phyloP scores from a whole-genome alignment of 441 rosid species.

The Adansonia madagascariensis region DNA sequence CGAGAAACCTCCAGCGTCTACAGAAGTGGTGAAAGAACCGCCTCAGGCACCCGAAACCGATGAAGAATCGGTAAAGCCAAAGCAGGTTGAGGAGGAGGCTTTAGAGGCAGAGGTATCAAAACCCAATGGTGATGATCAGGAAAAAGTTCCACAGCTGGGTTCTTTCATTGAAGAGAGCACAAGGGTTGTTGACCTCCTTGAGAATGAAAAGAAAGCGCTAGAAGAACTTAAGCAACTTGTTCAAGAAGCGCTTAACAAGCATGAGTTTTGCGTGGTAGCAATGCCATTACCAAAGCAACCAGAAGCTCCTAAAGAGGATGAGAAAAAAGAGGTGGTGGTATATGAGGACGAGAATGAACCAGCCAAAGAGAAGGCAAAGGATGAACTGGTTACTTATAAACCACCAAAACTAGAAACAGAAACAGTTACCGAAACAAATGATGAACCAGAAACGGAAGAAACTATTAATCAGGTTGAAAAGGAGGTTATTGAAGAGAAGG shows the following conservation, averaged over 20 bases:
- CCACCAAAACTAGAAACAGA: slow-evolving; percentile 24
- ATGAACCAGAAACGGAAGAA: slow-evolving; percentile 37
- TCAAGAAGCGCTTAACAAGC: slow-evolving; percentile 59
- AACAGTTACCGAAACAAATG: slow-evolving; percentile 14
- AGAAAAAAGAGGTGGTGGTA: slow-evolving; percentile 19
- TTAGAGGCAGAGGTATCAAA: slow-evolving; percentile 22
- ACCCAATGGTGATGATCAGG: slow-evolving; percentile 22
- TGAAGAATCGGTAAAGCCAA: slow-evolving; percentile 31
- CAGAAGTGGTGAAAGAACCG: slow-evolving; percentile 25
- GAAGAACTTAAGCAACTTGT: slow-evolving; percentile 51
- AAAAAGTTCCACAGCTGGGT: slow-evolving; percentile 26
- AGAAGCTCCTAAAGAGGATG: slow-evolving; percentile 33
- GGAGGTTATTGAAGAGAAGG: slow-evolving; percentile 31
- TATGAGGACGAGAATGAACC: slow-evolving; percentile 27
- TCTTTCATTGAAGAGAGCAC: slow-evolving; percentile 59
- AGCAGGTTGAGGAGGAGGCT: slow-evolving; percentile 27
- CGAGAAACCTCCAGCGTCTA: neutral
- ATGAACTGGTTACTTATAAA: slow-evolving; percentile 22
- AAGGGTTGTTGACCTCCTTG: slow-evolving; percentile 51
- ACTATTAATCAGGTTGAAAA: slow-evolving; percentile 26
- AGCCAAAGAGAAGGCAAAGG: slow-evolving; percentile 23
- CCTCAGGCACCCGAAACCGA: slow-evolving; percentile 31
- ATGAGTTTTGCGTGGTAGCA: slow-evolving; percentile 34
- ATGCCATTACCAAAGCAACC: neutral
- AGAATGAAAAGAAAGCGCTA: slow-evolving; percentile 48